Percentiles rank a stretch among this genome's conserved stretches.
Evolutionary conservation across 345 rosid species (phyloP).

Genomic region (Populus tremula): DNA sequence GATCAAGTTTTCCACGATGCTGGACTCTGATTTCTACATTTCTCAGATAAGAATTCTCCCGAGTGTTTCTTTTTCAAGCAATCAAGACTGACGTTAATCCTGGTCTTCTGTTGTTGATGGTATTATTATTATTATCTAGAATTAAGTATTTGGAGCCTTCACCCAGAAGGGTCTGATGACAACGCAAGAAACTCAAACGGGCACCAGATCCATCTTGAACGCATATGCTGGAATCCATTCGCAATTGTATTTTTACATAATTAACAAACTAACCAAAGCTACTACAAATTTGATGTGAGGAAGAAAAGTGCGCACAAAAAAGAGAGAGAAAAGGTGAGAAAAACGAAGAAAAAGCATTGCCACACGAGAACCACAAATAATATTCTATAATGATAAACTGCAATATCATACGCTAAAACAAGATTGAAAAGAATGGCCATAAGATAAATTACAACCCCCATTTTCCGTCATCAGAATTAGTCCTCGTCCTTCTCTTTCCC

Average conservation of each 20-base stretch:
- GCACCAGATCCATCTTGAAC: background rate
- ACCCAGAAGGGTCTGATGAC: background rate
- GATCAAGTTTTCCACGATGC: background rate
- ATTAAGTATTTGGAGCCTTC: background rate
- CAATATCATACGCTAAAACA: conserved; percentile 37
- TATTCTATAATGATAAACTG: conserved; percentile 15
- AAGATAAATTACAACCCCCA: conserved; percentile 21
- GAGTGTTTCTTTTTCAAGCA: too few species aligned
- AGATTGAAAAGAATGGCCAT: conserved; percentile 32
- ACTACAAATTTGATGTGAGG: background rate
- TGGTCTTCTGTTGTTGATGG: background rate
- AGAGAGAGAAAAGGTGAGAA: background rate
- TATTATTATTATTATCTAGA: too few species aligned
- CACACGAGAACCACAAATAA: conserved; percentile 3
- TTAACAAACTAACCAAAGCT: background rate
- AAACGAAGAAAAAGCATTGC: background rate
- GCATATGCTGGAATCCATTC: background rate
- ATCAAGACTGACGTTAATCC: background rate
- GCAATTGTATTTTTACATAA: background rate
- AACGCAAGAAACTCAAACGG: background rate
- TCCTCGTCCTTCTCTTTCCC: background rate
- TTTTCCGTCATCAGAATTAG: conserved; percentile 22
- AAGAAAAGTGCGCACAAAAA: background rate
- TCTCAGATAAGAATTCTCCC: background rate
- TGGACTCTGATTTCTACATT: background rate